A percentile compares a stretch with the other conserved stretches of the same genome.
Conservation (phyloP, 2,329 filamentous ascomycete genomes). For the Penicillium sp. region DNA sequence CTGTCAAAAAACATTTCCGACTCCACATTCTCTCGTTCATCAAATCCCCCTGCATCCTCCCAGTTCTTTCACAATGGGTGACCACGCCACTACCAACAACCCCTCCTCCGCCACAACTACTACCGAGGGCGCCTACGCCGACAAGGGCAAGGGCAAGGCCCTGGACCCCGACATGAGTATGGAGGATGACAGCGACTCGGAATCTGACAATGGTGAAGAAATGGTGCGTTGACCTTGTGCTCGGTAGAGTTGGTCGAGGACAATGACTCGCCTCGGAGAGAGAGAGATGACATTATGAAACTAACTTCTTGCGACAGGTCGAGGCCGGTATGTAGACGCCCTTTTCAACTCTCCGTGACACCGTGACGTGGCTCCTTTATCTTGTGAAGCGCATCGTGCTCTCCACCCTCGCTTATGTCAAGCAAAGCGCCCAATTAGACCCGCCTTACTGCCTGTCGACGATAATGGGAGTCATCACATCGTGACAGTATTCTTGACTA, state of each 20-base stretch:
- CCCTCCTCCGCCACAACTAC: constrained; percentile 45
- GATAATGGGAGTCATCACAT: too few relatives aligned
- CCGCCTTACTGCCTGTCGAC: too few relatives aligned
- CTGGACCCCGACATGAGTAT: constrained; percentile 57
- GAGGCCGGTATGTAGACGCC: constrained; percentile 18
- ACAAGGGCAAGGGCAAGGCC: constrained; percentile 84
- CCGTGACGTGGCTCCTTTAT: background rate
- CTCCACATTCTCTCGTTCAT: background rate
- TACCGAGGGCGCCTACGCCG: constrained; percentile 41
- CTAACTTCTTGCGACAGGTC: constrained; percentile 7
- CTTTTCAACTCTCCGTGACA: background rate
- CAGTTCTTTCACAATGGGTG: constrained; percentile 28
- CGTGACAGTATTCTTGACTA: background rate
- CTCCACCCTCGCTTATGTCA: too few relatives aligned
- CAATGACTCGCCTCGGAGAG: too few relatives aligned
- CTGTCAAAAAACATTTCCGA: background rate
- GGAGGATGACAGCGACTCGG: constrained; percentile 62
- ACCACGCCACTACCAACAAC: constrained; percentile 30
- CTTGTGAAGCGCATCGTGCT: background rate
- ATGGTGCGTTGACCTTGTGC: constrained; percentile 25
- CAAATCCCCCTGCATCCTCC: constrained; percentile 1
- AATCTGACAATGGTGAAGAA: constrained; percentile 50
- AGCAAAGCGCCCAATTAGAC: too few relatives aligned
- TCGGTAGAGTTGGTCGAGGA: too few relatives aligned
- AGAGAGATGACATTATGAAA: background rate